These are phyloP conservation scores for Hemisphaericaspora xylofermentans DNA, from an alignment of 1,139 yeast genomes.

Conservation along the genomic window DNA sequence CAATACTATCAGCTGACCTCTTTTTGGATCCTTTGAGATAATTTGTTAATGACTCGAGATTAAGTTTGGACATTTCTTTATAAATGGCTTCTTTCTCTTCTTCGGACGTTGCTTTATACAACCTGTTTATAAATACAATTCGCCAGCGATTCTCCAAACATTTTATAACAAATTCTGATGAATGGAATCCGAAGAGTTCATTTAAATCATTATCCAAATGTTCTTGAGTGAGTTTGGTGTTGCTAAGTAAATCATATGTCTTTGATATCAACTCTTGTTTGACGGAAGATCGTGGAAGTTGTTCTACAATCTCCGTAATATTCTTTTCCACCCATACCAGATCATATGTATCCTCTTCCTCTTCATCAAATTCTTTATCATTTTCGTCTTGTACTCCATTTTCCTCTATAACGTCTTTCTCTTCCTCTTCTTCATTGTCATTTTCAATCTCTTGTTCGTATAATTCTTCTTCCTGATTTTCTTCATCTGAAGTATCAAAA, in stretches of 20 bases:
- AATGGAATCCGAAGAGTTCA: conserved; percentile 51
- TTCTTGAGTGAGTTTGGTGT: conserved; percentile 28
- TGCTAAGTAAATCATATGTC: conserved; percentile 18
- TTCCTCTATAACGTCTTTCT: conserved; percentile 18
- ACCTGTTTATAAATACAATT: conserved; percentile 53
- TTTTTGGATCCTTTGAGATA: conserved; percentile 28
- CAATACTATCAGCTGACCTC: conserved; percentile 11
- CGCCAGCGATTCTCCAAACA: conserved; percentile 53
- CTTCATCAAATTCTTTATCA: conserved; percentile 14
- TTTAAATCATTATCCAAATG: conserved; percentile 53
- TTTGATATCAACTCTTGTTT: conserved; percentile 1
- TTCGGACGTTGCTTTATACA: conserved; percentile 32
- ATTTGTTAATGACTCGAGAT: conserved; percentile 23
- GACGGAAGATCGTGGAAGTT: background rate
- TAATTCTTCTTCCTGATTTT: conserved; percentile 17
- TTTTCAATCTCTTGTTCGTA: conserved; percentile 25
- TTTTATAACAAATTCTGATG: conserved; percentile 47
- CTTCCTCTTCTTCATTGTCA: conserved; percentile 20
- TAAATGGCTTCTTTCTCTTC: conserved; percentile 20
- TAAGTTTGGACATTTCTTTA: conserved; percentile 22
- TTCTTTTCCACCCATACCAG: conserved; percentile 8
- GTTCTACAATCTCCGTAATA: background rate
- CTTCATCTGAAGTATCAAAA: conserved; percentile 26
- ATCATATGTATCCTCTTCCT: conserved; percentile 1
- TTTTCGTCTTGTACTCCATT: conserved; percentile 16